Evolutionary conservation across 75 land plant genomes (phyloP).

Genomic region (Isoetes taiwanensis): DNA sequence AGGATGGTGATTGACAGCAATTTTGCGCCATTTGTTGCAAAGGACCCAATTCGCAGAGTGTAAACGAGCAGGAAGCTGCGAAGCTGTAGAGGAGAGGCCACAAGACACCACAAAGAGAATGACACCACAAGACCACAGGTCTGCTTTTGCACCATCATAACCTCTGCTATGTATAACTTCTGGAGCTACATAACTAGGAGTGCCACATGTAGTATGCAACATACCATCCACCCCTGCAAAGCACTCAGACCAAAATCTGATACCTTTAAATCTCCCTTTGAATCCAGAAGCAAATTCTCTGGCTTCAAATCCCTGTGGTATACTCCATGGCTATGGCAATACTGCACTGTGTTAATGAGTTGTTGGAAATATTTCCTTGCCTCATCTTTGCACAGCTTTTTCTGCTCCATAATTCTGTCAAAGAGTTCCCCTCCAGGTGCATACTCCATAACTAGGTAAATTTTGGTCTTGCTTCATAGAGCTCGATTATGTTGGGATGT

Average conservation of each 20-base stretch:
- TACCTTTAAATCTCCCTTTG: constrained; percentile 29
- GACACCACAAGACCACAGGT: too few species aligned
- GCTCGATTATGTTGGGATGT: too few species aligned
- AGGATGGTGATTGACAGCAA: constrained; percentile 82
- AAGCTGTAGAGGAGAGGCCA: too few species aligned
- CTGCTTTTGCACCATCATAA: too few species aligned
- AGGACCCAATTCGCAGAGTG: too few species aligned
- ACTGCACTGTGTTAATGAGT: constrained; percentile 45
- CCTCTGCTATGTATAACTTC: too few species aligned
- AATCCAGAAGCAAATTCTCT: constrained; percentile 45
- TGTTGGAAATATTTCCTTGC: constrained; percentile 53
- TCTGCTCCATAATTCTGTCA: constrained; percentile 21
- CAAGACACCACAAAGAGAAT: too few species aligned
- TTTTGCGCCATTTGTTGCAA: too few species aligned
- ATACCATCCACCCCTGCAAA: constrained; percentile 8
- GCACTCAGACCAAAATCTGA: constrained; percentile 55
- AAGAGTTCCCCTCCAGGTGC: constrained; percentile 59
- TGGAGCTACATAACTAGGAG: too few species aligned
- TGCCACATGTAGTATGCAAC: background rate
- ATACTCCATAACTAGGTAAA: too few species aligned
- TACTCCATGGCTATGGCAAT: constrained; percentile 48
- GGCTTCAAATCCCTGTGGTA: constrained; percentile 54
- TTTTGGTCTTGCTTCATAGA: too few species aligned
- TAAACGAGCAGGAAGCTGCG: too few species aligned
- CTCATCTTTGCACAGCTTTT: constrained; percentile 29